Percentiles rank a stretch among this genome's conserved stretches.
These are phyloP conservation scores for Lactifluus volemus DNA, from an alignment of 768 basidiomycete genomes.

Conservation along the genomic window DNA sequence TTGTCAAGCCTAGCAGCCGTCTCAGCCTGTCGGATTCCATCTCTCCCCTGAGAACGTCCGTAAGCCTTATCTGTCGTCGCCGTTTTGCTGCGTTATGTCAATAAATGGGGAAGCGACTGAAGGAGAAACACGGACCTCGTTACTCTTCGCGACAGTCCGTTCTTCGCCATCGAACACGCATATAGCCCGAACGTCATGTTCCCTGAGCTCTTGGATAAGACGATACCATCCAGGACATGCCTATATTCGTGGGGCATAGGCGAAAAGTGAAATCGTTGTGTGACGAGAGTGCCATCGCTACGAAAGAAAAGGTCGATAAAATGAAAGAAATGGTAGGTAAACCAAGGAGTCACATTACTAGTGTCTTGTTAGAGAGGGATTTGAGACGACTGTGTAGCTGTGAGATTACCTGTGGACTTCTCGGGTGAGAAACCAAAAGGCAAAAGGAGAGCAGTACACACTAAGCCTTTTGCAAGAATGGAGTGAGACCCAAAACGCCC, in stretches of 20 bases:
- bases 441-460: conserved; percentile 24
- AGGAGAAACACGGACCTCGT: conserved; percentile 43
- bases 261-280: conserved; percentile 72
- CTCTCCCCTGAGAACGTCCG: conserved; percentile 42
- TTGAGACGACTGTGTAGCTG: conserved; percentile 55
- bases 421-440: neutral
- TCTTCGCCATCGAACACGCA: conserved; percentile 77
- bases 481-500: conserved; percentile 65
- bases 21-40: conserved; percentile 52
- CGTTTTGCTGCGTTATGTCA: conserved; percentile 39
- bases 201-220: conserved; percentile 52
- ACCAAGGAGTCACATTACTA: conserved; percentile 54
- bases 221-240: conserved; percentile 75
- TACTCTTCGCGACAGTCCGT: conserved; percentile 57
- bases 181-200: conserved; percentile 47
- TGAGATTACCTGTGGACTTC: conserved; percentile 57
- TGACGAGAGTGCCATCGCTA: conserved; percentile 82
- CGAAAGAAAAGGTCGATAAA: conserved; percentile 6
- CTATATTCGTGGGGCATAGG: conserved; percentile 52
- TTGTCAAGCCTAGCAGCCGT: conserved; percentile 36
- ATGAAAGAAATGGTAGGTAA: neutral
- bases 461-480: conserved; percentile 64
- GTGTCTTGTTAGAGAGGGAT: conserved; percentile 52
- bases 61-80: conserved; percentile 40
- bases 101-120: neutral